phyloP scores from a whole-genome alignment of 768 basidiomycete species.

The Amanita inopinata region DNA sequence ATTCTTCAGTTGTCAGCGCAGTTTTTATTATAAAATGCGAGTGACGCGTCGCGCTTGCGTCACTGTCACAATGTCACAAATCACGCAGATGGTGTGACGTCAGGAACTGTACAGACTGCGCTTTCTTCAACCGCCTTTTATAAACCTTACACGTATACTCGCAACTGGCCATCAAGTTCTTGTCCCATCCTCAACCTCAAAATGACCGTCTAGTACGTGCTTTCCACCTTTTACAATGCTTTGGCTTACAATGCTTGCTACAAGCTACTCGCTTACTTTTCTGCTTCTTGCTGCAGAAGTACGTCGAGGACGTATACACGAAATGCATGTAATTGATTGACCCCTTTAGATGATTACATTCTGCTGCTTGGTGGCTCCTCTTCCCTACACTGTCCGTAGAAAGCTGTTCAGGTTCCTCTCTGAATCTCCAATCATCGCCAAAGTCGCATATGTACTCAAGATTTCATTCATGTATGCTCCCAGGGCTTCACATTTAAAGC shows the following conservation, averaged over 20 bases:
- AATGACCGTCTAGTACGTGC: conserved; percentile 40
- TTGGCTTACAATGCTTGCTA: conserved; percentile 17
- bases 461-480: conserved; percentile 81
- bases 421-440: conserved; percentile 62
- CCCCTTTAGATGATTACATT: conserved; percentile 67
- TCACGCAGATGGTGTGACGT: conserved; percentile 13
- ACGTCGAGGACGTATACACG: conserved; percentile 6
- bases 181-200: no score
- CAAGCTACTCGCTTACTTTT: conserved; percentile 74
- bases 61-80: conserved; percentile 8
- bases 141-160: not conserved
- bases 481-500: conserved; percentile 10
- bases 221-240: not conserved
- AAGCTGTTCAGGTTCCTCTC: conserved; percentile 63
- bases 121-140: not conserved
- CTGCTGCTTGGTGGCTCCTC: conserved; percentile 72
- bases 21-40: conserved; percentile 6
- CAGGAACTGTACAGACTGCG: conserved; percentile 1
- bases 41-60: conserved; percentile 18
- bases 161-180: no score
- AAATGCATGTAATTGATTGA: not conserved
- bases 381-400: conserved; percentile 72
- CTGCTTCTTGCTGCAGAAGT: conserved; percentile 72
- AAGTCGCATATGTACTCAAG: conserved; percentile 84
- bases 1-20: not conserved